Conservation (phyloP, 345 rosid genomes). For the Eucalyptus lansdowneana region DNA sequence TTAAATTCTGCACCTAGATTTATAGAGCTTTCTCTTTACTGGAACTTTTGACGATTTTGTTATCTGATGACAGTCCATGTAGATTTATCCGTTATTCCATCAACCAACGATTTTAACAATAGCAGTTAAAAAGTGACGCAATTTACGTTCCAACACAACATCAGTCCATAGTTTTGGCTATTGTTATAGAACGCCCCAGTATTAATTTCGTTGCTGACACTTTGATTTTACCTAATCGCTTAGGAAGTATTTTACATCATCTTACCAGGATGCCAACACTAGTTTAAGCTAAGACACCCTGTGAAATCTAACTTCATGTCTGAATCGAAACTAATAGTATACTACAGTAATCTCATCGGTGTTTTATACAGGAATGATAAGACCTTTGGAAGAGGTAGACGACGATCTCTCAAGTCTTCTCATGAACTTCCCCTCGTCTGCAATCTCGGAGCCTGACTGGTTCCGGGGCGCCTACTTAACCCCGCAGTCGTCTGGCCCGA, state of each 20-base stretch:
- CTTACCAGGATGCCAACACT: not conserved
- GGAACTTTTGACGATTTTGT: not conserved
- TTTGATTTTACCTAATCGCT: not conserved
- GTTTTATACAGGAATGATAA: constrained; percentile 16
- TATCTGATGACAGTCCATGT: not conserved
- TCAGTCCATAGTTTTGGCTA: not conserved
- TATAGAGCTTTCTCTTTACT: not conserved
- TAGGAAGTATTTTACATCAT: not conserved
- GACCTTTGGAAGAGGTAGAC: constrained; percentile 18
- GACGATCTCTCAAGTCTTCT: constrained; percentile 61
- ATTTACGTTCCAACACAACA: not conserved
- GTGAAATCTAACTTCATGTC: not conserved
- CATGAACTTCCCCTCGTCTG: constrained; percentile 39
- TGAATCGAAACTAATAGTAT: constrained; percentile 1
- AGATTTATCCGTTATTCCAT: not conserved
- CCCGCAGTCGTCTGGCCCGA: not conserved
- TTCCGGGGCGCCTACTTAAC: constrained; percentile 1
- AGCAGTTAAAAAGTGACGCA: not conserved
- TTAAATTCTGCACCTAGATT: not conserved
- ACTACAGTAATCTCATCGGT: constrained; percentile 9
- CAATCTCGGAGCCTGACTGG: constrained; percentile 62
- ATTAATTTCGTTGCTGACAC: not conserved
- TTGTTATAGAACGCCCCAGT: not conserved
- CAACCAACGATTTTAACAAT: not conserved
- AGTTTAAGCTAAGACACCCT: not conserved